Evolutionary conservation across 306 rosid genomes (phyloP).

Genomic region (Sicyos baderoa): DNA sequence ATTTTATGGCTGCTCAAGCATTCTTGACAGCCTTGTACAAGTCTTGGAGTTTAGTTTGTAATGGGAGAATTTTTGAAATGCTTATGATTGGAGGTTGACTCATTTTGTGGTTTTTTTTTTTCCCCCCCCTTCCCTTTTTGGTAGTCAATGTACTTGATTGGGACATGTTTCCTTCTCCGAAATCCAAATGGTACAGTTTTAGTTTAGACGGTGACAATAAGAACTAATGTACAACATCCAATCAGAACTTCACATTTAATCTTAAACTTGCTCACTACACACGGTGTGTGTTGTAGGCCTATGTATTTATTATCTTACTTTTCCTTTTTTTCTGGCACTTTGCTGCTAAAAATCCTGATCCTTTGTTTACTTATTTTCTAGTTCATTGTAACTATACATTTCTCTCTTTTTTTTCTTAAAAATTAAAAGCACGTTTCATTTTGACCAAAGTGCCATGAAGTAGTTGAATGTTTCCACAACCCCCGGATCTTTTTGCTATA

Average conservation of each 20-base stretch:
- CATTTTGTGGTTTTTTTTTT: not conserved
- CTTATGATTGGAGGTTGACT: not conserved
- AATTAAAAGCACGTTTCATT: not conserved
- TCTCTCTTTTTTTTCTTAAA: not conserved
- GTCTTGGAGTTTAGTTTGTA: not conserved
- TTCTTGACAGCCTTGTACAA: conserved; percentile 5
- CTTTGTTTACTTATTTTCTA: not conserved
- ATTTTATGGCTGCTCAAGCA: conserved; percentile 2
- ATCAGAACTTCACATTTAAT: not conserved
- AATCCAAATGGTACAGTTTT: not conserved
- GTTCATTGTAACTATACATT: not conserved
- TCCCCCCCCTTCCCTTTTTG: not conserved
- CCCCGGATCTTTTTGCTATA: not conserved
- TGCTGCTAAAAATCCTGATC: not conserved
- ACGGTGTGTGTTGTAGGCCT: not conserved
- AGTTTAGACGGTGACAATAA: not conserved
- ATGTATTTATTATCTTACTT: not conserved
- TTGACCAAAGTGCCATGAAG: not conserved
- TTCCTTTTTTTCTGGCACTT: not conserved
- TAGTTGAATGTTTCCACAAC: not conserved
- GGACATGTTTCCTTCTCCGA: not conserved
- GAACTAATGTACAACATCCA: no score
- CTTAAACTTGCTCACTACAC: not conserved
- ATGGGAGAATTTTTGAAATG: not conserved
- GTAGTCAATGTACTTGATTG: not conserved